Conservation (phyloP, 345 rosid species). For the Nephelium lappaceum region DNA sequence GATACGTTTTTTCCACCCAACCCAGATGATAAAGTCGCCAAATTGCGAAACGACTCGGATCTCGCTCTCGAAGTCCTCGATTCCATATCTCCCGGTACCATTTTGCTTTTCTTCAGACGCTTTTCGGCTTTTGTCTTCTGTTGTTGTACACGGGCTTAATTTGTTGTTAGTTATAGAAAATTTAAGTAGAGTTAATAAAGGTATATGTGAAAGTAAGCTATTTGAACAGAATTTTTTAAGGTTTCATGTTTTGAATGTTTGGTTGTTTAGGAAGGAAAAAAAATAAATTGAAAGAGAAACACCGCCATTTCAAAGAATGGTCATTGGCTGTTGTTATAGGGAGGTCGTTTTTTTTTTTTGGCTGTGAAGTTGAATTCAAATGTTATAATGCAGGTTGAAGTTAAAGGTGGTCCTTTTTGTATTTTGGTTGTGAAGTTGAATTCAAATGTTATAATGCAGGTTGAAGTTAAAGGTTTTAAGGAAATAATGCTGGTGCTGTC, state of each 20-base stretch:
- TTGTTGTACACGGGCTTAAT: neutral
- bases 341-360: neutral
- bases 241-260: neutral
- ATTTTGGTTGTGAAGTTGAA: too few relatives aligned
- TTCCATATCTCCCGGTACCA: constrained; percentile 61
- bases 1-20: constrained; percentile 67
- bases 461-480: neutral
- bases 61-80: constrained; percentile 61
- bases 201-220: neutral
- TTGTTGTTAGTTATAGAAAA: too few relatives aligned
- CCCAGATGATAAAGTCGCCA: constrained; percentile 54
- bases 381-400: neutral
- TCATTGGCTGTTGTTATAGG: neutral
- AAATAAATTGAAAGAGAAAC: neutral
- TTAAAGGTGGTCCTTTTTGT: too few relatives aligned
- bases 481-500: neutral
- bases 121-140: neutral
- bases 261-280: neutral
- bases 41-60: constrained; percentile 50
- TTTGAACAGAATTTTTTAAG: neutral
- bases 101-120: neutral
- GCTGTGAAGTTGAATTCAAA: neutral
- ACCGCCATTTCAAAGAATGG: neutral
- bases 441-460: too few relatives aligned
- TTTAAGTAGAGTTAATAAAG: neutral